A percentile compares a stretch with the other conserved stretches of the same genome.
Conservation (phyloP, 148 eudicot genomes). For the Spergularia marina region DNA sequence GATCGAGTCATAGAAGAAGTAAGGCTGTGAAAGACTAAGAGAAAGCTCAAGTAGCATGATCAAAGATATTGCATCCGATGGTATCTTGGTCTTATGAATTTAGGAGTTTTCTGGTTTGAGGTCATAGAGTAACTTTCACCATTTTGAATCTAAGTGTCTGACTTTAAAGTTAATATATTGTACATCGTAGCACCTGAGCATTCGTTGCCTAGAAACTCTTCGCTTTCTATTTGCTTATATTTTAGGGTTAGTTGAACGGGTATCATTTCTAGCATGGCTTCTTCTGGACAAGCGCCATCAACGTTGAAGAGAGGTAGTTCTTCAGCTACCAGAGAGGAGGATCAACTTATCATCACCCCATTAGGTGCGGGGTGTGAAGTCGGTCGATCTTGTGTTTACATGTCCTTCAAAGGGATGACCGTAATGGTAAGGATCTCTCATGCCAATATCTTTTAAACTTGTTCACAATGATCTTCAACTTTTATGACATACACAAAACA, state of each 20-base stretch:
- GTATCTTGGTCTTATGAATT: background rate
- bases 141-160: background rate
- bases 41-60: background rate
- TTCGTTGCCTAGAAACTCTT: background rate
- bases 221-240: background rate
- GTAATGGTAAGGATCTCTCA: constrained; percentile 49
- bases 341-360: constrained; percentile 75
- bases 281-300: constrained; percentile 47
- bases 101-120: background rate
- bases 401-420: constrained; percentile 86
- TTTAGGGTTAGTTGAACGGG: background rate
- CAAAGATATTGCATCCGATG: background rate
- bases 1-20: background rate
- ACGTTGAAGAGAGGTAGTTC: constrained; percentile 59
- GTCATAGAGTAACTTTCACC: background rate
- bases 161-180: background rate
- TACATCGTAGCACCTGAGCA: background rate
- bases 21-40: background rate
- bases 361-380: constrained; percentile 96
- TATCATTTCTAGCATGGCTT: constrained; percentile 46
- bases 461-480: too few species aligned
- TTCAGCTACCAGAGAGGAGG: constrained; percentile 57
- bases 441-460: background rate
- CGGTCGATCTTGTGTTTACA: constrained; percentile 80
- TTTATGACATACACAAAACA: too few species aligned